phyloP scores from a whole-genome alignment of 2,329 filamentous ascomycete genomes.

The Laburnicola sp. region DNA sequence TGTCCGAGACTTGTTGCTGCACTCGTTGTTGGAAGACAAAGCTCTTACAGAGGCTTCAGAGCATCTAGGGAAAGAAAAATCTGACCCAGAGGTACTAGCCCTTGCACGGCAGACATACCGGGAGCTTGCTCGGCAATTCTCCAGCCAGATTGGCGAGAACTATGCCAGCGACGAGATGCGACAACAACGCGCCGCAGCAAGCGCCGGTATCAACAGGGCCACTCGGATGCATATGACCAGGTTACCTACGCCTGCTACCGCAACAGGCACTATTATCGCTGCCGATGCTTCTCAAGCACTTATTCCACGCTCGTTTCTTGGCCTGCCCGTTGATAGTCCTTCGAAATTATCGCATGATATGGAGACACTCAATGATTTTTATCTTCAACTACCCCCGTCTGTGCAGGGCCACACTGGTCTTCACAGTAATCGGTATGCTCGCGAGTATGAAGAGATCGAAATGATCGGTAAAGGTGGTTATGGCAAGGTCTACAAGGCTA shows the following conservation, averaged over 20 bases:
- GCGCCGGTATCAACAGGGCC: slow-evolving; percentile 44
- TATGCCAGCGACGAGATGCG: slow-evolving; percentile 47
- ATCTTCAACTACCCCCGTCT: slow-evolving; percentile 20
- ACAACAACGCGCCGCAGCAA: slow-evolving; percentile 35
- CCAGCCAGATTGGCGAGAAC: slow-evolving; percentile 42
- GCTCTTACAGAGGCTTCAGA: slow-evolving; percentile 46
- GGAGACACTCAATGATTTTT: slow-evolving; percentile 19
- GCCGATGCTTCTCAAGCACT: slow-evolving; percentile 29
- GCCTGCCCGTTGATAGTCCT: slow-evolving; percentile 1
- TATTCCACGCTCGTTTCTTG: slow-evolving; percentile 10
- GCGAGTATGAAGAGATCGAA: slow-evolving; percentile 47
- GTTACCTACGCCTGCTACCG: slow-evolving; percentile 15
- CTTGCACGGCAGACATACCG: slow-evolving; percentile 46
- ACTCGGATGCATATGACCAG: slow-evolving; percentile 31
- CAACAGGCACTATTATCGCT: slow-evolving; percentile 13
- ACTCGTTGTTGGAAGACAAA: slow-evolving; percentile 52
- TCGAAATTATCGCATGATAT: background rate
- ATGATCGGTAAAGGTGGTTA: slow-evolving; percentile 67
- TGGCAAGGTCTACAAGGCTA: slow-evolving; percentile 64
- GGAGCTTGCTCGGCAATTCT: slow-evolving; percentile 43
- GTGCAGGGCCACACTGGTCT: slow-evolving; percentile 35
- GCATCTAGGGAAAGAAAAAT: slow-evolving; percentile 35
- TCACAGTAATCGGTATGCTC: slow-evolving; percentile 37
- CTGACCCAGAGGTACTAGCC: slow-evolving; percentile 43
- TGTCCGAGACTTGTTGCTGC: slow-evolving; percentile 47